These are phyloP conservation scores for Chalciporus sp. DNA, from an alignment of 1,284 basidiomycete species.

Conservation along the genomic window DNA sequence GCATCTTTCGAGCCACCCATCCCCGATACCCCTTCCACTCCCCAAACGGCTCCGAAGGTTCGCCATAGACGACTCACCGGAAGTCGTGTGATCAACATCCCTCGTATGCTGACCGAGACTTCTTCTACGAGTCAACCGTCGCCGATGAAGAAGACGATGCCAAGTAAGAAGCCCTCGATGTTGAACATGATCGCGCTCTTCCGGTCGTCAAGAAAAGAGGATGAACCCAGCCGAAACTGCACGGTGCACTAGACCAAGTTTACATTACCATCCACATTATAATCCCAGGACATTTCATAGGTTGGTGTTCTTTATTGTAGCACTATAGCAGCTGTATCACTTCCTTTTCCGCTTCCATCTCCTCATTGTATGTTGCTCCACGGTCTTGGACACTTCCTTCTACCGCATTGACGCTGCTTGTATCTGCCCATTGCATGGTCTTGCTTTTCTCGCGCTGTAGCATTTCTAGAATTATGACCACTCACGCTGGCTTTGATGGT, in stretches of 20 bases:
- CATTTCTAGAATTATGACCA: neutral
- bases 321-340: neutral
- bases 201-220: constrained; percentile 25
- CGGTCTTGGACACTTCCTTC: neutral
- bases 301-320: neutral
- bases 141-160: constrained; percentile 14
- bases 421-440: neutral
- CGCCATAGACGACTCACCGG: neutral
- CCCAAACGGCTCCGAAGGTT: neutral
- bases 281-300: neutral
- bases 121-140: constrained; percentile 3
- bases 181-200: constrained; percentile 30
- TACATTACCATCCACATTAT: neutral
- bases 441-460: neutral
- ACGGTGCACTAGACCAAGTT: neutral
- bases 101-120: constrained; percentile 9
- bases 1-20: constrained; percentile 26
- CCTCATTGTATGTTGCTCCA: neutral
- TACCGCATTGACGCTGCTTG: neutral
- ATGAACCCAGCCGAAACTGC: neutral
- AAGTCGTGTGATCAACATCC: constrained; percentile 5
- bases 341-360: neutral
- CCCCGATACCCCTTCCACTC: constrained; percentile 3
- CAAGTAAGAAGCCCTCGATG: constrained; percentile 29
- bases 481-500: neutral